phyloP scores from a whole-genome alignment of 1,284 basidiomycete genomes.

The Fistulina hepatica region DNA sequence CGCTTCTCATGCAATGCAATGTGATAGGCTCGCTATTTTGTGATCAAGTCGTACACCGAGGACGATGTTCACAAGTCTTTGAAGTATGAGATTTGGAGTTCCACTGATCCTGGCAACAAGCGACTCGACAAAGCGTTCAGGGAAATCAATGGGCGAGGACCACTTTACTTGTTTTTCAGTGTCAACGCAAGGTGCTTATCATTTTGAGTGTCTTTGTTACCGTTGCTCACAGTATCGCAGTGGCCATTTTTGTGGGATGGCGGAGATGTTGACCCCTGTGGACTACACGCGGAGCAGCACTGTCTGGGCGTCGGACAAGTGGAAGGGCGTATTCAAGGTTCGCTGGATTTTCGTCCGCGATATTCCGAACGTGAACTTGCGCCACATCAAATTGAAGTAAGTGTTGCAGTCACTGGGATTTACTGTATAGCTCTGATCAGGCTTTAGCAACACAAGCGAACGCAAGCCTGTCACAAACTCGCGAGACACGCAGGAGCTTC shows the following conservation, averaged over 20 bases:
- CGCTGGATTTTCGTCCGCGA: conserved; percentile 94
- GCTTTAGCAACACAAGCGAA: conserved; percentile 81
- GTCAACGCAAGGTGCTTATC: conserved; percentile 77
- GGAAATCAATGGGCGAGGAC: conserved; percentile 74
- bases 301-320: conserved; percentile 97
- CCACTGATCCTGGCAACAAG: conserved; percentile 92
- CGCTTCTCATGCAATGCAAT: not conserved
- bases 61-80: conserved; percentile 96
- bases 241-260: conserved; percentile 95
- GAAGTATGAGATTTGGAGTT: conserved; percentile 96
- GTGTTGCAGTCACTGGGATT: conserved; percentile 15
- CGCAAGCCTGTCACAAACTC: conserved; percentile 95
- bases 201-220: no score
- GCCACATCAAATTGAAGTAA: conserved; percentile 78
- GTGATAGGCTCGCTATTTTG: conserved; percentile 77
- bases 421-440: conserved; percentile 16
- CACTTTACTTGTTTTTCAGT: conserved; percentile 94
- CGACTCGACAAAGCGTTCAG: conserved; percentile 91
- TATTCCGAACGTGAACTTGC: conserved; percentile 77
- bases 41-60: conserved; percentile 97
- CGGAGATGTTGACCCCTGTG: conserved; percentile 88
- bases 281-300: conserved; percentile 81
- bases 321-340: conserved; percentile 96
- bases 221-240: conserved; percentile 28
- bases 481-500: conserved; percentile 83